Evolutionary conservation across 2,329 filamentous ascomycete species (phyloP).

Genomic region (Colletotrichum neosansevieriae): DNA sequence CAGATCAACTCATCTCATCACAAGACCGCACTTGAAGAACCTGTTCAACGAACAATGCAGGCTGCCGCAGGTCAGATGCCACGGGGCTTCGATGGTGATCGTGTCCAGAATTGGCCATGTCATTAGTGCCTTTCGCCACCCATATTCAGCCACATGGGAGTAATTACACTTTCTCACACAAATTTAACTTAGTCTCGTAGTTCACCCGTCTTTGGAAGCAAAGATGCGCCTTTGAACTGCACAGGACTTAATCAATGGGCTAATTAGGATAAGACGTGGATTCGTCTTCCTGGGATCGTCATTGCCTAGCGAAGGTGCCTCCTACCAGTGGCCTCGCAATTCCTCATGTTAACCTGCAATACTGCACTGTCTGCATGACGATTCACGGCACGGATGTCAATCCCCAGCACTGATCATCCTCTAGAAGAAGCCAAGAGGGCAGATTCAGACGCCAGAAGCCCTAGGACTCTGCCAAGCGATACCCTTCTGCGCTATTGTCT

Average conservation of each 20-base stretch:
- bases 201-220: background rate
- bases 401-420: background rate
- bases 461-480: no score
- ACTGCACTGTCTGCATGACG: conserved; percentile 4
- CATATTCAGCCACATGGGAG: no score
- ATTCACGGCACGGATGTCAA: background rate
- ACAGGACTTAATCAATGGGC: background rate
- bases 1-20: background rate
- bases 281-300: background rate
- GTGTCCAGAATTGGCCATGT: conserved; percentile 17
- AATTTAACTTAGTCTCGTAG: no score
- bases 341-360: background rate
- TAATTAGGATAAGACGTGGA: conserved; percentile 1
- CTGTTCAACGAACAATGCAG: background rate
- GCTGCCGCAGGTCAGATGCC: background rate
- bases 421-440: background rate
- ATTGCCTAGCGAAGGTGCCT: background rate
- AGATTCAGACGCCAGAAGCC: background rate
- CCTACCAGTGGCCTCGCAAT: background rate
- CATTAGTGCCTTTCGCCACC: no score
- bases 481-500: background rate
- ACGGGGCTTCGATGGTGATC: background rate
- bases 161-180: no score
- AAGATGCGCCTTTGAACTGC: conserved; percentile 2
- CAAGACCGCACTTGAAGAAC: background rate